phyloP scores from a whole-genome alignment of 805 yeast genomes.

The Lipomyces yamadae region DNA sequence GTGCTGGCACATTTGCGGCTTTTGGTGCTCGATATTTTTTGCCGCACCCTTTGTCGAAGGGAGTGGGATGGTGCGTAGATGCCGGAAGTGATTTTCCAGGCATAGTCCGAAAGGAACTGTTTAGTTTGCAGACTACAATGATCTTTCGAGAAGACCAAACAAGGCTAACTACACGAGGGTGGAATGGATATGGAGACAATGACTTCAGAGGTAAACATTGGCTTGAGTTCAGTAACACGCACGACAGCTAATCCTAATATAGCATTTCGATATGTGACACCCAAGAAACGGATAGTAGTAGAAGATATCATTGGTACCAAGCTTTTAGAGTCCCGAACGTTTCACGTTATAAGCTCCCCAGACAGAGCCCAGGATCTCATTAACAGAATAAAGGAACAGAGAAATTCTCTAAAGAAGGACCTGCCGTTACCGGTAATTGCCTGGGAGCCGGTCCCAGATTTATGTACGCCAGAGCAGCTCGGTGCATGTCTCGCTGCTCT shows the following conservation, averaged over 20 bases:
- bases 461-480: slow-evolving; percentile 61
- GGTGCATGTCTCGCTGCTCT: slow-evolving; percentile 49
- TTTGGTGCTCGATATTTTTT: slow-evolving; percentile 70
- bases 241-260: neutral
- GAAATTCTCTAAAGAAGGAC: slow-evolving; percentile 5
- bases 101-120: slow-evolving; percentile 51
- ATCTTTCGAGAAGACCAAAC: slow-evolving; percentile 56
- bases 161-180: slow-evolving; percentile 78
- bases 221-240: slow-evolving; percentile 39
- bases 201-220: slow-evolving; percentile 55
- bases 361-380: slow-evolving; percentile 60
- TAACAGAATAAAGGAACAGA: slow-evolving; percentile 26
- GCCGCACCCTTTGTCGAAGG: slow-evolving; percentile 44
- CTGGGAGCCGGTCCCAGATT: slow-evolving; percentile 89
- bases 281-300: slow-evolving; percentile 63
- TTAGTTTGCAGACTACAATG: slow-evolving; percentile 66
- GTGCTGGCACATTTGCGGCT: slow-evolving; percentile 85
- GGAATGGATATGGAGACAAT: slow-evolving; percentile 70
- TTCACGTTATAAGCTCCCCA: slow-evolving; percentile 79
- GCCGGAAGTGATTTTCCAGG: slow-evolving; percentile 78
- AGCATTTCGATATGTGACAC: slow-evolving; percentile 63
- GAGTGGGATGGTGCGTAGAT: slow-evolving; percentile 74
- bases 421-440: slow-evolving; percentile 48
- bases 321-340: slow-evolving; percentile 52
- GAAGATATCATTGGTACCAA: slow-evolving; percentile 55